Evolutionary conservation across 2,329 filamentous ascomycete species (phyloP), one percentile per base, ranked within the genome.

Genomic region (Macrophomina phaseolina): DNA sequence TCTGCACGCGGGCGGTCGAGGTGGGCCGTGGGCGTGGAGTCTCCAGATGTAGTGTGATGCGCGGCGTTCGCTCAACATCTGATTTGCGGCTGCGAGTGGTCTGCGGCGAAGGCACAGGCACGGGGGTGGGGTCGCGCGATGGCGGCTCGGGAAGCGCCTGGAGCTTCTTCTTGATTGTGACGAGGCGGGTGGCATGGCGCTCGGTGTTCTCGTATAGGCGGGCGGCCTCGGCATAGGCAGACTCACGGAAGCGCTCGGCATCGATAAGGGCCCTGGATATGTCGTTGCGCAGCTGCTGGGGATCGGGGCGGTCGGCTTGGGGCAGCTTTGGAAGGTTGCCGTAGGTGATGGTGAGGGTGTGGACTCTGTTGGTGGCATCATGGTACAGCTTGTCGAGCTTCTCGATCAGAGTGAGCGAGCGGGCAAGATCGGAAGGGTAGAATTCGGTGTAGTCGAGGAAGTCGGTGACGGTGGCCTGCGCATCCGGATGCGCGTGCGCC

Each of bases 361-460:
- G 83, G 49, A 85, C 79, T 12, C 75, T 72, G 68, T 78, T 75
- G 67, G 82, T 80, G 60, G 77, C 79, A 14, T 78, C 74, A 68
- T 78, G 73, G 67, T 82, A 83, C 62, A 77, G 77, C 42, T 74
- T 71, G 68, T 85, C 81, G 69, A 85, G 82, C 68, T 84, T 79
- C 69, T 83, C 81, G 72, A 90, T 88, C 67, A 90, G 81, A 62
- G 85, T 87, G 64, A 90, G 79, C 69, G 87, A 89, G 72, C 88
- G 87, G 67, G 85, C 82, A 30, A 90, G 80, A 74, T 90, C 87
- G 9, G 87, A 86, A 40, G 88, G 88, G 67, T 89, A 88, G 81
- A 88, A 89, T 78, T 90, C 88, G 69, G 88, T 90, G 78, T 90
- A 90, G 76, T 89, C 87, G 67, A 89, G 85, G 76, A 88, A 90